Conservation (phyloP, 179 eudicot species). For the Carnegiea gigantea region DNA sequence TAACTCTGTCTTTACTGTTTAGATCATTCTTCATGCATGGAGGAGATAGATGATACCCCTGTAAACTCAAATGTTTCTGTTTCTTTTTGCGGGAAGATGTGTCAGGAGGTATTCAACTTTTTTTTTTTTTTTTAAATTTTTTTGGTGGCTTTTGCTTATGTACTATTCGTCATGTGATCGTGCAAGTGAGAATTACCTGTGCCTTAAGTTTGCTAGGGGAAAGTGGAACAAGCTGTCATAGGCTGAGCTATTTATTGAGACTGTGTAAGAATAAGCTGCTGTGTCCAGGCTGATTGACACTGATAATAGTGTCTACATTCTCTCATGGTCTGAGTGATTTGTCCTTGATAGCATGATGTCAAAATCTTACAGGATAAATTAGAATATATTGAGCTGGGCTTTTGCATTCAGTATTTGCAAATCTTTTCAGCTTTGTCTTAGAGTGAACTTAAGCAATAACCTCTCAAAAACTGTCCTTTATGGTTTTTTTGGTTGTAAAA, state of each 20-base stretch:
- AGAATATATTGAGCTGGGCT: background rate
- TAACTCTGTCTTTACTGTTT: constrained; percentile 16
- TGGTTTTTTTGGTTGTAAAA: background rate
- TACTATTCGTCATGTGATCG: background rate
- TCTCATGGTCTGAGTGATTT: background rate
- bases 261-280: background rate
- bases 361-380: background rate
- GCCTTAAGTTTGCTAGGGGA: background rate
- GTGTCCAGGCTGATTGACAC: background rate
- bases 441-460: background rate
- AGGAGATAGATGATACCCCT: constrained; percentile 40
- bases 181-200: background rate
- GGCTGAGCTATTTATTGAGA: background rate
- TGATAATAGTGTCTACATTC: background rate
- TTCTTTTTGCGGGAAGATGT: constrained; percentile 67
- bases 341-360: background rate
- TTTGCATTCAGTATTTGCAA: background rate
- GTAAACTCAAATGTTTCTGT: constrained; percentile 29
- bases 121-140: background rate
- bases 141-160: background rate
- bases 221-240: background rate
- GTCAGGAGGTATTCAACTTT: constrained; percentile 67
- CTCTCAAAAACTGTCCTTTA: background rate
- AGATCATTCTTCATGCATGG: constrained; percentile 79
- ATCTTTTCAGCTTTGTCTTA: background rate